Conservation (phyloP, 331 rosid species). For the Cucumis variabilis region DNA sequence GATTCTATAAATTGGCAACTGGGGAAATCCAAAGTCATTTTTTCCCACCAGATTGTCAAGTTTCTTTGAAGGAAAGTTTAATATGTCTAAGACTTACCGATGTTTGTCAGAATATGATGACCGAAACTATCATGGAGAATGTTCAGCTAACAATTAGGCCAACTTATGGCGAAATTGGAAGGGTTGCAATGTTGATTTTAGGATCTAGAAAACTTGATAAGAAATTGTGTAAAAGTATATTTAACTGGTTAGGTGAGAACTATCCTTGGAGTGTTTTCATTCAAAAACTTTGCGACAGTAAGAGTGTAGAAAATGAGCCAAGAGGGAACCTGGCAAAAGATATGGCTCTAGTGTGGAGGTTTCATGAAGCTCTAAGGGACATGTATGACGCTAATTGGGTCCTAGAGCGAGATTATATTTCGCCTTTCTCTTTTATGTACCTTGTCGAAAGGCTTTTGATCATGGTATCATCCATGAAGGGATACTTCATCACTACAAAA, state of each 20-base stretch:
- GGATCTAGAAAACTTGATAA: slow-evolving; percentile 39
- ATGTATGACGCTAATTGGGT: slow-evolving; percentile 50
- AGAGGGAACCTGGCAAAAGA: background rate
- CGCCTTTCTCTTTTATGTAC: slow-evolving; percentile 69
- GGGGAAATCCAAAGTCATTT: background rate
- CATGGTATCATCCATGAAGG: slow-evolving; percentile 35
- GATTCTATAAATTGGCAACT: slow-evolving; percentile 30
- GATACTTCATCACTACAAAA: slow-evolving; percentile 52
- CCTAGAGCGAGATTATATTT: slow-evolving; percentile 45
- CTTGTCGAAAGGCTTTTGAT: slow-evolving; percentile 67
- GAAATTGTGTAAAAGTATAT: slow-evolving; percentile 28
- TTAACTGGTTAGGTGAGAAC: slow-evolving; percentile 29
- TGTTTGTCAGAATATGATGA: slow-evolving; percentile 36
- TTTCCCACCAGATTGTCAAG: slow-evolving; percentile 54
- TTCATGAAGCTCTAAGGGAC: slow-evolving; percentile 47
- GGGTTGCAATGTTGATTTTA: slow-evolving; percentile 49
- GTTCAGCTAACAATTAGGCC: slow-evolving; percentile 26
- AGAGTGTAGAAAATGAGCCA: background rate
- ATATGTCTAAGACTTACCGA: slow-evolving; percentile 47
- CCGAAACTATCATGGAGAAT: slow-evolving; percentile 40
- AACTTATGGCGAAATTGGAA: slow-evolving; percentile 62
- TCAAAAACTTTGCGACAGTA: slow-evolving; percentile 28
- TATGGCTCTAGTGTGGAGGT: background rate
- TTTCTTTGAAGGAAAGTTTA: slow-evolving; percentile 42
- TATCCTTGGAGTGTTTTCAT: slow-evolving; percentile 59